Conservation (phyloP, 352 stramenopile genomes). For the Pythium rishiriense region DNA sequence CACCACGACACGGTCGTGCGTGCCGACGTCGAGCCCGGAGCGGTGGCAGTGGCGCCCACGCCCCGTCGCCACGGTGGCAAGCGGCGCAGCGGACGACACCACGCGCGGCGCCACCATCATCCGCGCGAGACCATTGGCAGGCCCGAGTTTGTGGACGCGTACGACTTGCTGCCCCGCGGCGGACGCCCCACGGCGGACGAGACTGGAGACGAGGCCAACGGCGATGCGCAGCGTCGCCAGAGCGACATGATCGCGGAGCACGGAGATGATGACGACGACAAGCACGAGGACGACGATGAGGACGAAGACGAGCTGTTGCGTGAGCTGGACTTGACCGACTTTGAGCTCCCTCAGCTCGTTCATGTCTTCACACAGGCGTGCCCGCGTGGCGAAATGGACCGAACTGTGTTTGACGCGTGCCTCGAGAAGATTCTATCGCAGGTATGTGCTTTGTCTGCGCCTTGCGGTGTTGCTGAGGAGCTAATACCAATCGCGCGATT, state of each 20-base stretch:
- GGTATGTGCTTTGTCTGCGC: not conserved
- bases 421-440: conserved; percentile 85
- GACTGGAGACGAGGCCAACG: conserved; percentile 25
- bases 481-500: not conserved
- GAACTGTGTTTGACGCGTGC: conserved; percentile 62
- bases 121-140: conserved; percentile 17
- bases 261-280: conserved; percentile 18
- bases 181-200: conserved; percentile 9
- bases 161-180: conserved; percentile 21
- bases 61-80: conserved; percentile 11
- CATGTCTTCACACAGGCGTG: conserved; percentile 82
- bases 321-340: conserved; percentile 79
- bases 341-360: conserved; percentile 81
- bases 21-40: not conserved
- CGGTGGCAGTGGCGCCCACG: not conserved
- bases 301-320: conserved; percentile 45
- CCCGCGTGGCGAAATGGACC: conserved; percentile 69
- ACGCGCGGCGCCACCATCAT: conserved; percentile 17
- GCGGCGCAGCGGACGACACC: conserved; percentile 5
- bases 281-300: conserved; percentile 27
- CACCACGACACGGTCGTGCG: too few relatives aligned
- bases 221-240: conserved; percentile 2
- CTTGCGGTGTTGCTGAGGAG: not conserved
- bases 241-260: conserved; percentile 28
- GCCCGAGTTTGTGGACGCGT: conserved; percentile 30